These are phyloP conservation scores for Coemansia sp. DNA, from an alignment of 192 early-diverging fungal species.

Conservation along the genomic window DNA sequence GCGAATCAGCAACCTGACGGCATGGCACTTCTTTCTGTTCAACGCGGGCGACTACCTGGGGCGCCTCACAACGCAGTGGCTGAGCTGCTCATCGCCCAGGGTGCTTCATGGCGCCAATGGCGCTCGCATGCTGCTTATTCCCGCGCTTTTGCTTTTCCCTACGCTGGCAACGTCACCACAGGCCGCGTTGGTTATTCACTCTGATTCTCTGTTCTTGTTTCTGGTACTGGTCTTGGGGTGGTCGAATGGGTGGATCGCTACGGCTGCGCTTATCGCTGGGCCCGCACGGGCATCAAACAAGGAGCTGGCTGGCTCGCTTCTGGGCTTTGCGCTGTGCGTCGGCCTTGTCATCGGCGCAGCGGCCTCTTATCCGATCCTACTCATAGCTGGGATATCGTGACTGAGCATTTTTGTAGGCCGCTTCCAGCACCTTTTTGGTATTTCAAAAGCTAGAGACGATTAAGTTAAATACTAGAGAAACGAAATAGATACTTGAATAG, in stretches of 20 bases:
- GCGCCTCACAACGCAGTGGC: constrained; percentile 56
- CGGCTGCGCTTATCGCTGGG: constrained; percentile 65
- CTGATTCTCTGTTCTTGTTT: constrained; percentile 47
- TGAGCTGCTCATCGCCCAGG: constrained; percentile 23
- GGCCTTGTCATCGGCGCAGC: constrained; percentile 70
- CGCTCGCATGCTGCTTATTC: constrained; percentile 39
- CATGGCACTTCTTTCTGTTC: constrained; percentile 74
- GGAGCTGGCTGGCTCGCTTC: constrained; percentile 68
- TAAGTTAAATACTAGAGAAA: too few species aligned
- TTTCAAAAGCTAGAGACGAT: too few species aligned
- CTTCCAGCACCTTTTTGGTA: too few species aligned
- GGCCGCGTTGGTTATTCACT: constrained; percentile 21
- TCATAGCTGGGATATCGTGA: constrained; percentile 38
- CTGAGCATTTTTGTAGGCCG: too few species aligned
- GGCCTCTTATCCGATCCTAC: constrained; percentile 50
- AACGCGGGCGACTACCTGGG: constrained; percentile 79
- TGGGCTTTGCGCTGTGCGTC: constrained; percentile 69
- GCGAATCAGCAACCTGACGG: constrained; percentile 45
- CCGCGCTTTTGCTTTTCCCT: constrained; percentile 61
- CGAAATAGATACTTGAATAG: too few species aligned
- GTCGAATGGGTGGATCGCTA: constrained; percentile 69
- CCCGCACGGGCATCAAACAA: constrained; percentile 49
- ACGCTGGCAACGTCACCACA: constrained; percentile 23
- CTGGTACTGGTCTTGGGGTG: constrained; percentile 65
- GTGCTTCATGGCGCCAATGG: constrained; percentile 44